Evolutionary conservation across 139 green algal species (phyloP).

Genomic region (Deuterostichococcus epilithicus): DNA sequence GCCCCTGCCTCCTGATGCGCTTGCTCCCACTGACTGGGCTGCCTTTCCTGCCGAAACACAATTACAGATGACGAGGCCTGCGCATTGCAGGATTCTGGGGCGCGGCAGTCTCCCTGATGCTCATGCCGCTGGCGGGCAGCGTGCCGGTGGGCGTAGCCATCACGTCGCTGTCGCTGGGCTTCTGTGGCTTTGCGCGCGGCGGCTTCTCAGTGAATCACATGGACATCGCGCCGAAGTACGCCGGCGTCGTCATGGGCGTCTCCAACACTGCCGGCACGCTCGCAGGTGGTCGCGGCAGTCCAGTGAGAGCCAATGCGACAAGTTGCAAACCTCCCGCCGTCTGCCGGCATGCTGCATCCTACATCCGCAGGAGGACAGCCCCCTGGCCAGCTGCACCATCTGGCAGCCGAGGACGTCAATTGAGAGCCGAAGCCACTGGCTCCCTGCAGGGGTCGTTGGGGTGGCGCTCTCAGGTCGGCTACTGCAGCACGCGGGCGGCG

Average conservation of each 20-base stretch:
- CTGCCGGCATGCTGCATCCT: not conserved
- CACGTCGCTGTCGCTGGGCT: constrained; percentile 42
- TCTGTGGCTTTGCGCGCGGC: constrained; percentile 71
- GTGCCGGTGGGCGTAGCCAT: constrained; percentile 30
- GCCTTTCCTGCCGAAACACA: not conserved
- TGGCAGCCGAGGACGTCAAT: not conserved
- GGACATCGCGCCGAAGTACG: constrained; percentile 94
- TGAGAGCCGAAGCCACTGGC: not conserved
- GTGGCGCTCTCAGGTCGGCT: constrained; percentile 86
- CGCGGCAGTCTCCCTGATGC: constrained; percentile 52
- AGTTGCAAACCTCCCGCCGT: not conserved
- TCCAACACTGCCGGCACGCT: constrained; percentile 80
- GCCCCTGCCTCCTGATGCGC: not conserved
- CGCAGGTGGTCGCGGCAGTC: constrained; percentile 25
- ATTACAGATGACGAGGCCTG: not conserved
- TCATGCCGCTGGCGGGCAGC: constrained; percentile 58
- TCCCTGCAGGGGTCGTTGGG: constrained; percentile 72
- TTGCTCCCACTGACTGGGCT: not conserved
- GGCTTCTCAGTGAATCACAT: constrained; percentile 96
- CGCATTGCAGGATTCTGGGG: constrained; percentile 50
- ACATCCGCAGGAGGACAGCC: too few relatives aligned
- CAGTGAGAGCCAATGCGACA: not conserved
- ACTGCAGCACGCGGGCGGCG: constrained; percentile 65
- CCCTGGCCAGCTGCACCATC: constrained; percentile 9
- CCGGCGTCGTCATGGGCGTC: constrained; percentile 89